These are phyloP conservation scores for Wickerhamomyces bovis DNA, from an alignment of 805 yeast genomes.

Conservation along the genomic window DNA sequence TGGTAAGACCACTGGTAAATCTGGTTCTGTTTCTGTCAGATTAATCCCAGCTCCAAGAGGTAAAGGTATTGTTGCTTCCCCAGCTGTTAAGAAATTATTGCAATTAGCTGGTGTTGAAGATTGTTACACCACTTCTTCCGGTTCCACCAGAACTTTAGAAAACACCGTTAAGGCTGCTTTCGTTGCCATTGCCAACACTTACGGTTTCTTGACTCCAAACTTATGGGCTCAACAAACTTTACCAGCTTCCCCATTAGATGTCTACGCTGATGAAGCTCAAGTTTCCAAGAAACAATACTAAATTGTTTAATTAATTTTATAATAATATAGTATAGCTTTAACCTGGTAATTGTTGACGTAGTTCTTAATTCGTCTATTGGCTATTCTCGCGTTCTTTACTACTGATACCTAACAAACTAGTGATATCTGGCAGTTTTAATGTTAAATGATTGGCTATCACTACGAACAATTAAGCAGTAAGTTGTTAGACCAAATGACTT, in stretches of 20 bases:
- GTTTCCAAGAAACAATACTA: slow-evolving; percentile 72
- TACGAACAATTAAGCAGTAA: not conserved
- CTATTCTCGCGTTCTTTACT: too few relatives aligned
- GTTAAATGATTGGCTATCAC: too few relatives aligned
- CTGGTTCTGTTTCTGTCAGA: slow-evolving; percentile 99
- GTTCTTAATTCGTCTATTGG: not conserved
- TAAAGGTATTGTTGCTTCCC: slow-evolving; percentile 99
- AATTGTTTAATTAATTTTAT: slow-evolving; percentile 25
- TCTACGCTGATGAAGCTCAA: slow-evolving; percentile 81
- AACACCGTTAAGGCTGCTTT: slow-evolving; percentile 99
- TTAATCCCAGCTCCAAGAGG: slow-evolving; percentile 99
- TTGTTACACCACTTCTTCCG: slow-evolving; percentile 97
- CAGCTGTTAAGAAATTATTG: slow-evolving; percentile 97
- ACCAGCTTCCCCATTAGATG: slow-evolving; percentile 90
- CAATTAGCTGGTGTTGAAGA: slow-evolving; percentile 99
- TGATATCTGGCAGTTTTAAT: too few relatives aligned
- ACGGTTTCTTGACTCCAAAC: slow-evolving; percentile 99
- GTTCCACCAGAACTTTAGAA: slow-evolving; percentile 99
- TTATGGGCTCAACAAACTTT: slow-evolving; percentile 87
- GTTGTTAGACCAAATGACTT: not conserved
- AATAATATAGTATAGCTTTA: not conserved
- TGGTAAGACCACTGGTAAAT: slow-evolving; percentile 98
- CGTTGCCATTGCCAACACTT: slow-evolving; percentile 99
- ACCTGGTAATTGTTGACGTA: not conserved
- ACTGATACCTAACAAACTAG: too few relatives aligned